These are phyloP conservation scores for Stephania yunnanensis DNA, from an alignment of 164 flowering plant genomes.

Conservation along the genomic window DNA sequence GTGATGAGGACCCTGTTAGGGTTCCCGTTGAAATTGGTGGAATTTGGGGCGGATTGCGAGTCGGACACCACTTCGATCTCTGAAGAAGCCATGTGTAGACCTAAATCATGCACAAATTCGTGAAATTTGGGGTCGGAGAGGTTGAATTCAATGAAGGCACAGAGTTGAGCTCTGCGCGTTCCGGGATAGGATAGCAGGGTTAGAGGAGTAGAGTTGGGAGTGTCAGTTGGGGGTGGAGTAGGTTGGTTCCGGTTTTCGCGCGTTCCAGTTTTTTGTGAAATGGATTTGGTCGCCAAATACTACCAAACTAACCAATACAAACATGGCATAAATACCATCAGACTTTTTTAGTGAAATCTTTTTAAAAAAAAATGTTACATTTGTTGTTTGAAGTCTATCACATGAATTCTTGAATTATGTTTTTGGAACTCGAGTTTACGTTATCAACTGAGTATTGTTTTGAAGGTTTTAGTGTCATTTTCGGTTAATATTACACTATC, in stretches of 20 bases:
- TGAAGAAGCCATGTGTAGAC: conserved; percentile 41
- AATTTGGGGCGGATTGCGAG: conserved; percentile 16
- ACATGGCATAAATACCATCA: no score
- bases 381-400: no score
- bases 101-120: neutral
- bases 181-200: neutral
- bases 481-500: no score
- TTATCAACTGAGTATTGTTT: no score
- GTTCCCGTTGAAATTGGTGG: conserved; percentile 10
- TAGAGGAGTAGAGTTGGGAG: neutral
- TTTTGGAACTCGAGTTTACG: no score
- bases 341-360: no score
- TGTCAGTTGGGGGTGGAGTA: neutral
- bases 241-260: neutral
- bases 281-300: no score
- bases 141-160: neutral
- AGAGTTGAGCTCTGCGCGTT: neutral
- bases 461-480: no score
- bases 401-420: no score
- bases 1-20: conserved; percentile 21
- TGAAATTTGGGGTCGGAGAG: neutral
- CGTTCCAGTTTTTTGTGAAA: no score
- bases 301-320: no score
- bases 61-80: conserved; percentile 72
- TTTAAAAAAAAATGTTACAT: no score